Evolutionary conservation across 2,329 filamentous ascomycete species (phyloP).

Genomic region (Nigrospora osmanthi): DNA sequence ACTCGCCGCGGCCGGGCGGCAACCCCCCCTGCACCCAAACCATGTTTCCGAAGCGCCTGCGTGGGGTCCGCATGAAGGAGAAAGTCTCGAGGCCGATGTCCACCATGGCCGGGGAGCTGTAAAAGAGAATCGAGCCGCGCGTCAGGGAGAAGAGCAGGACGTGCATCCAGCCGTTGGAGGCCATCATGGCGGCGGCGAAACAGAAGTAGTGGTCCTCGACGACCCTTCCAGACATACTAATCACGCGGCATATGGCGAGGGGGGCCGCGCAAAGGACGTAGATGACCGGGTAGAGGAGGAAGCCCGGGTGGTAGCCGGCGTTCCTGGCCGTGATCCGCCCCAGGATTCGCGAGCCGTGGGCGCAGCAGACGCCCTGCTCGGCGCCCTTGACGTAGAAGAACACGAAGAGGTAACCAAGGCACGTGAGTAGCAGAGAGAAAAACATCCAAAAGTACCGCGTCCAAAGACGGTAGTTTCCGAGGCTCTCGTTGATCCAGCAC

Average conservation of each 20-base stretch:
- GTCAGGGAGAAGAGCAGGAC: too few species aligned
- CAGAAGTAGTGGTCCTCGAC: not conserved
- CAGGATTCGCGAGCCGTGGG: conserved; percentile 6
- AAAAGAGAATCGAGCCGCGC: too few species aligned
- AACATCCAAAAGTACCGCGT: conserved; percentile 5
- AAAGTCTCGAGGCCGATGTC: too few species aligned
- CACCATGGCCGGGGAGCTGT: too few species aligned
- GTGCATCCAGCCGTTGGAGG: too few species aligned
- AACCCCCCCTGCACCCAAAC: too few species aligned
- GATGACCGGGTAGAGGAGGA: conserved; percentile 1
- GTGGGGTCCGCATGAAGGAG: too few species aligned
- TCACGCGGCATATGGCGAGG: not conserved
- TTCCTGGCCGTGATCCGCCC: not conserved
- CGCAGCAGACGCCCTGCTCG: too few species aligned
- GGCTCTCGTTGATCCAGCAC: conserved; percentile 1
- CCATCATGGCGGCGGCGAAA: not conserved
- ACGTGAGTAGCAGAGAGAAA: not conserved
- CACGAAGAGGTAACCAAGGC: not conserved
- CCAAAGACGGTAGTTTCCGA: conserved; percentile 1
- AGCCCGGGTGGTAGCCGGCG: not conserved
- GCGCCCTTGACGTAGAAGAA: not conserved
- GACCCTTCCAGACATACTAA: not conserved
- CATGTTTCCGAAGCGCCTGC: too few species aligned
- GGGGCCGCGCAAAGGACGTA: not conserved
- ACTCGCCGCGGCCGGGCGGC: too few species aligned